phyloP scores from a whole-genome alignment of 306 rosid species.

The Amphicarpaea edgeworthii region DNA sequence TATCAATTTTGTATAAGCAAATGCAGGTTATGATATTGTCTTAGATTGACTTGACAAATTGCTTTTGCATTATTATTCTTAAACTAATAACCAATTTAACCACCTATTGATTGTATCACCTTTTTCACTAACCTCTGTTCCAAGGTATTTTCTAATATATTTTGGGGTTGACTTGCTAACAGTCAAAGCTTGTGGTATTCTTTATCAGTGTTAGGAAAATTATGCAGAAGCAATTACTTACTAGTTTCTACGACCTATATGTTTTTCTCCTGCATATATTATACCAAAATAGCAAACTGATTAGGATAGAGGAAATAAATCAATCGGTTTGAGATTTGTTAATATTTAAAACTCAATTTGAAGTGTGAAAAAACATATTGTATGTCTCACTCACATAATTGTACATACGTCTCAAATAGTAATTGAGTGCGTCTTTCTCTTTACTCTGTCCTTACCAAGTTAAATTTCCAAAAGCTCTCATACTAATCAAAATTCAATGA shows the following conservation, averaged over 20 bases:
- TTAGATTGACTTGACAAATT: neutral
- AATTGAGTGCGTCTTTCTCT: no score
- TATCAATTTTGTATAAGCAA: neutral
- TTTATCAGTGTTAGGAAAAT: neutral
- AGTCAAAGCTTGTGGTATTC: neutral
- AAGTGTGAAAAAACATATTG: no score
- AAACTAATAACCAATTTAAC: neutral
- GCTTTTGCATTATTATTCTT: conserved; percentile 15
- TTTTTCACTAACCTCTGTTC: neutral
- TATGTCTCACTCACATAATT: no score
- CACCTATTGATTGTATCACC: neutral
- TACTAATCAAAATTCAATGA: no score
- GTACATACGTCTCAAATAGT: no score
- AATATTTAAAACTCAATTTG: no score
- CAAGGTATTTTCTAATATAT: neutral
- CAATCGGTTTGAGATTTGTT: no score
- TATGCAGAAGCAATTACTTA: neutral
- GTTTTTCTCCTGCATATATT: neutral
- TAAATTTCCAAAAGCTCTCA: no score
- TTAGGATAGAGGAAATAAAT: no score
- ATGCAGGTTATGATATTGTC: neutral
- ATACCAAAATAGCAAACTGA: neutral
- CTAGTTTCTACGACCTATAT: neutral
- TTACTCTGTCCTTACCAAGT: no score
- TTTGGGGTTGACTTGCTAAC: neutral